These are phyloP conservation scores for Citrus unshiu DNA, from an alignment of 345 rosid genomes.

Conservation along the genomic window DNA sequence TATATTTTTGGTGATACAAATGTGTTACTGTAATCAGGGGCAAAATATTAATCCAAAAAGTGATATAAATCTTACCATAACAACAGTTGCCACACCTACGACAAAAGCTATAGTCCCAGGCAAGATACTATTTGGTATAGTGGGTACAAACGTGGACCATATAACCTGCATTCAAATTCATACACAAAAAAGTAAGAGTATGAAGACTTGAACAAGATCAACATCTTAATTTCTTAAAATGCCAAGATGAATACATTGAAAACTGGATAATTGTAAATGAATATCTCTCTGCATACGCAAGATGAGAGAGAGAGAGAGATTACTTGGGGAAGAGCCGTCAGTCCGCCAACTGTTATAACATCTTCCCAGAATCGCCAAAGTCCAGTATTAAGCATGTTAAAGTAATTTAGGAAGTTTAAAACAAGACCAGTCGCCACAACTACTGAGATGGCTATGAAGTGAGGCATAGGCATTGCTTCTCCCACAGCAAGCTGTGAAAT, in stretches of 20 bases:
- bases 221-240: neutral
- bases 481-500: constrained; percentile 78
- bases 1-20: neutral
- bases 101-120: constrained; percentile 64
- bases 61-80: constrained; percentile 54
- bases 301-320: constrained; percentile 9
- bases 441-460: constrained; percentile 46
- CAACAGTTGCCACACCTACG: constrained; percentile 57
- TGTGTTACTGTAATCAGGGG: neutral
- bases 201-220: neutral
- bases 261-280: neutral
- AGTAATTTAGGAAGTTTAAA: constrained; percentile 54
- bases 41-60: constrained; percentile 4
- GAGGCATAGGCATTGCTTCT: constrained; percentile 73
- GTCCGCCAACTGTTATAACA: constrained; percentile 70
- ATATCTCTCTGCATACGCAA: neutral
- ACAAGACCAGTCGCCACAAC: constrained; percentile 60
- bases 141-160: constrained; percentile 94
- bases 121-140: constrained; percentile 58
- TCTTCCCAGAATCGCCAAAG: constrained; percentile 87
- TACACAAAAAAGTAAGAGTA: neutral
- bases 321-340: constrained; percentile 82
- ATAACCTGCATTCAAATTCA: constrained; percentile 48
- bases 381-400: constrained; percentile 39
- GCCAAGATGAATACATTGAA: neutral